These are phyloP conservation scores for Camelina sativa DNA, from an alignment of 345 rosid species.

Conservation along the genomic window DNA sequence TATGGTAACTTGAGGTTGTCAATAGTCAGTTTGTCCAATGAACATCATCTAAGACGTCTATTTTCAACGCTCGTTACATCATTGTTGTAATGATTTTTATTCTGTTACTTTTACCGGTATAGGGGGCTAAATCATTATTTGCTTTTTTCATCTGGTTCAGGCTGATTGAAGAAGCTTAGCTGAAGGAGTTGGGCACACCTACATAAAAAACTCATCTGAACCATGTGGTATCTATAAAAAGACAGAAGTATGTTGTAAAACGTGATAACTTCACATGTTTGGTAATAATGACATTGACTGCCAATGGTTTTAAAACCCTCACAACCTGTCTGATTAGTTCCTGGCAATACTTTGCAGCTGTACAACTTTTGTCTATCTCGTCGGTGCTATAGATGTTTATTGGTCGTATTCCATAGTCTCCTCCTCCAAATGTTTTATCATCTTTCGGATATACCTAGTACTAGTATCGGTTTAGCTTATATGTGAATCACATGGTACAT, in stretches of 20 bases:
- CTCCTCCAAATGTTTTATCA: background rate
- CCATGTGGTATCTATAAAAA: background rate
- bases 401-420: background rate
- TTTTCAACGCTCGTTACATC: background rate
- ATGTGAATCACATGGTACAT: background rate
- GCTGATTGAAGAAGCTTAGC: constrained; percentile 15
- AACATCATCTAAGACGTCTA: background rate
- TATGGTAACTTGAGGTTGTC: background rate
- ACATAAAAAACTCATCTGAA: constrained; percentile 4
- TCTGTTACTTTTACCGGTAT: background rate
- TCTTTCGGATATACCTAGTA: background rate
- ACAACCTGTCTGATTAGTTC: background rate
- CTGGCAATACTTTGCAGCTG: background rate
- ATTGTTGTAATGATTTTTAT: background rate
- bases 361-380: background rate
- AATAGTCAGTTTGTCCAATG: background rate
- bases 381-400: background rate
- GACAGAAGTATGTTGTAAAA: background rate
- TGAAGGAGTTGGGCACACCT: constrained; percentile 8
- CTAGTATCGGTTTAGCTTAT: background rate
- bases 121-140: background rate
- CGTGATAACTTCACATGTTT: constrained; percentile 5
- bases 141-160: constrained; percentile 16
- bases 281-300: constrained; percentile 19
- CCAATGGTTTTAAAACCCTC: background rate